Percentiles rank a stretch among this genome's conserved stretches.
These are phyloP conservation scores for Melaleuca alternifolia DNA, from an alignment of 345 rosid species.

Conservation along the genomic window DNA sequence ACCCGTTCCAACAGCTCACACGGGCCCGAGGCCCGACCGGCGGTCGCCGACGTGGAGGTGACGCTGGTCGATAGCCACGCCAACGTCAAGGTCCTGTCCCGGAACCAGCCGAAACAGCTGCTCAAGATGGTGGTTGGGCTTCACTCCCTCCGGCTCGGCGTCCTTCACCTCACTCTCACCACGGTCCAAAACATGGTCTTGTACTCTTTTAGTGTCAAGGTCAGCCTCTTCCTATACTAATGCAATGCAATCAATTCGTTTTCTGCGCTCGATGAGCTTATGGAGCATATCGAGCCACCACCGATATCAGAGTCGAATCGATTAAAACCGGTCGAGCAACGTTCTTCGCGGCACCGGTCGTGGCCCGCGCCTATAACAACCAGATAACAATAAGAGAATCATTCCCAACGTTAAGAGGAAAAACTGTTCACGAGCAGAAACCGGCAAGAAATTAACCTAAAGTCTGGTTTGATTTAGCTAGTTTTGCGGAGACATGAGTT, in stretches of 20 bases:
- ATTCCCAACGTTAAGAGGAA: not conserved
- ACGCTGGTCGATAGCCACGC: constrained; percentile 48
- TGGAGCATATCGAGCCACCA: not conserved
- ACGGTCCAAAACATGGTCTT: constrained; percentile 32
- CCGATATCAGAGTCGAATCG: no score
- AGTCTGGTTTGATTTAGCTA: not conserved
- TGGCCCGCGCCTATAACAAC: not conserved
- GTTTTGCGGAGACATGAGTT: not conserved
- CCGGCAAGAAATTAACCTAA: not conserved
- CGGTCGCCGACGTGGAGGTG: constrained; percentile 49
- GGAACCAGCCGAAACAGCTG: constrained; percentile 36
- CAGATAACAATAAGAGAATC: not conserved
- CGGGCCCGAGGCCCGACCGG: not conserved
- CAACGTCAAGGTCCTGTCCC: constrained; percentile 44
- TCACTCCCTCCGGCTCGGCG: constrained; percentile 26
- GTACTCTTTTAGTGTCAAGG: constrained; percentile 53
- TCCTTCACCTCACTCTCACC: constrained; percentile 54
- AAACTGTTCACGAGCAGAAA: not conserved
- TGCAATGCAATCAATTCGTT: not conserved
- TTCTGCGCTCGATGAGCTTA: not conserved
- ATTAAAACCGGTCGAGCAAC: not conserved
- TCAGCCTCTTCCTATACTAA: not conserved
- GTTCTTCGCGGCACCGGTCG: not conserved
- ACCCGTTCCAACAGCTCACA: not conserved
- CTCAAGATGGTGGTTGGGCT: constrained; percentile 40